These are phyloP conservation scores for Cryptococcus sp. DNA, from an alignment of 1,284 basidiomycete species.

Conservation along the genomic window DNA sequence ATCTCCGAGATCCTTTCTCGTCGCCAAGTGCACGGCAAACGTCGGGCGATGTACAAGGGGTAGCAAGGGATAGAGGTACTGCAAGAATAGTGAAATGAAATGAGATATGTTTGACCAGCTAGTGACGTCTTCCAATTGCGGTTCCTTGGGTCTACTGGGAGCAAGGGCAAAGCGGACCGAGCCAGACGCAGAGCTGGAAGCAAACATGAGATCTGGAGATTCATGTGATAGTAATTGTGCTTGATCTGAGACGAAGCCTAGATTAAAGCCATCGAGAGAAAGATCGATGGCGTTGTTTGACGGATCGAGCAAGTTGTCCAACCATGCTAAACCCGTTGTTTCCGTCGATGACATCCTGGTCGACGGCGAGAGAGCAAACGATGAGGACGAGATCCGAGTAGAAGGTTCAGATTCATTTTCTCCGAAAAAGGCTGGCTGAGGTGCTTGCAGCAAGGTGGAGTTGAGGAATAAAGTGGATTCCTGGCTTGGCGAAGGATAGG, in stretches of 20 bases:
- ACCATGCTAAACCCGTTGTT: slow-evolving; percentile 12
- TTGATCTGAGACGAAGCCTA: slow-evolving; percentile 34
- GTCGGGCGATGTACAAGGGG: slow-evolving; percentile 53
- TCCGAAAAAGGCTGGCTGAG: too few species aligned
- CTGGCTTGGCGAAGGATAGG: too few species aligned
- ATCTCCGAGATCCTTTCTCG: slow-evolving; percentile 46
- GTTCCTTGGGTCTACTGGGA: slow-evolving; percentile 19
- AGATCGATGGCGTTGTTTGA: background rate
- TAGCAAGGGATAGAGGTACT: slow-evolving; percentile 48
- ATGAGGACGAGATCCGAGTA: slow-evolving; percentile 9
- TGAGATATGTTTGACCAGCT: slow-evolving; percentile 50
- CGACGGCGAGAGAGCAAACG: slow-evolving; percentile 21
- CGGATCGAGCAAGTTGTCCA: slow-evolving; percentile 3
- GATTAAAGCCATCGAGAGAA: background rate
- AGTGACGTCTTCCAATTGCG: slow-evolving; percentile 49
- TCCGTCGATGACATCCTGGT: slow-evolving; percentile 2
- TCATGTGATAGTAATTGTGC: slow-evolving; percentile 44
- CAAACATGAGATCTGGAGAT: slow-evolving; percentile 30
- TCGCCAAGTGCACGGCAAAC: slow-evolving; percentile 48
- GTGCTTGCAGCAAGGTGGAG: too few species aligned
- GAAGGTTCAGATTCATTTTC: too few species aligned
- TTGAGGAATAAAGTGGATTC: too few species aligned
- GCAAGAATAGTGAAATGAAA: slow-evolving; percentile 50
- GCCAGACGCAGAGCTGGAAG: slow-evolving; percentile 3
- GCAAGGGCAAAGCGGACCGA: background rate